Conservation (phyloP, 768 basidiomycete genomes). For the Dictyophora rubrovolvata region DNA sequence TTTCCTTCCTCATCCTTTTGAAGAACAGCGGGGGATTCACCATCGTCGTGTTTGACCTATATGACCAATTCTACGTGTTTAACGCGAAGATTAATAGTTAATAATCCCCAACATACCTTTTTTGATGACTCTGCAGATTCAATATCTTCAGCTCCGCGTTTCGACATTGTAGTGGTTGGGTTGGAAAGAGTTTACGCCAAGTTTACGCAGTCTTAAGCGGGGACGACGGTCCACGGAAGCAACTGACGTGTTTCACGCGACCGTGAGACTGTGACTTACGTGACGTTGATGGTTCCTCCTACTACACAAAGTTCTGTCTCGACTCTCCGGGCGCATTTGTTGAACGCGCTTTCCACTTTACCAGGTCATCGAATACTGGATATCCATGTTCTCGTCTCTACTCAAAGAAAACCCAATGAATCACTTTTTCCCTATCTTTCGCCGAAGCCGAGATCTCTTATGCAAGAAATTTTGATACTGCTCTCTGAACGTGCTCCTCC, state of each 20-base stretch:
- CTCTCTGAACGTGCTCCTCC: slow-evolving; percentile 46
- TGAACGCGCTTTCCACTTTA: slow-evolving; percentile 42
- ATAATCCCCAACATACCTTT: neutral
- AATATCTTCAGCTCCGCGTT: slow-evolving; percentile 5
- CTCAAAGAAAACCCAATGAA: slow-evolving; percentile 52
- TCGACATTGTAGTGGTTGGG: neutral
- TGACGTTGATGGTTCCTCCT: neutral
- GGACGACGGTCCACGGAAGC: neutral
- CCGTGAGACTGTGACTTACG: neutral
- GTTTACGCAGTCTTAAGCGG: neutral
- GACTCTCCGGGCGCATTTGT: slow-evolving; percentile 51
- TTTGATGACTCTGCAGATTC: slow-evolving; percentile 1
- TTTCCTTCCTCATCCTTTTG: slow-evolving; percentile 5
- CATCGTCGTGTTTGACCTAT: slow-evolving; percentile 1
- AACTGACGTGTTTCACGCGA: neutral
- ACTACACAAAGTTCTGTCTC: neutral
- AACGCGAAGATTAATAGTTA: neutral
- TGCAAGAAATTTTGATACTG: slow-evolving; percentile 71
- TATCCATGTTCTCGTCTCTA: slow-evolving; percentile 62
- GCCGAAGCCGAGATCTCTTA: slow-evolving; percentile 52
- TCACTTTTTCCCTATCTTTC: slow-evolving; percentile 65
- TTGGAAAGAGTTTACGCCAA: neutral
- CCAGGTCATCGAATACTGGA: slow-evolving; percentile 67
- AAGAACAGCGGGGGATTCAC: neutral
- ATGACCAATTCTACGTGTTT: neutral